These are phyloP conservation scores for Gardenia jasminoides DNA, from an alignment of 257 asterid species.

Conservation along the genomic window DNA sequence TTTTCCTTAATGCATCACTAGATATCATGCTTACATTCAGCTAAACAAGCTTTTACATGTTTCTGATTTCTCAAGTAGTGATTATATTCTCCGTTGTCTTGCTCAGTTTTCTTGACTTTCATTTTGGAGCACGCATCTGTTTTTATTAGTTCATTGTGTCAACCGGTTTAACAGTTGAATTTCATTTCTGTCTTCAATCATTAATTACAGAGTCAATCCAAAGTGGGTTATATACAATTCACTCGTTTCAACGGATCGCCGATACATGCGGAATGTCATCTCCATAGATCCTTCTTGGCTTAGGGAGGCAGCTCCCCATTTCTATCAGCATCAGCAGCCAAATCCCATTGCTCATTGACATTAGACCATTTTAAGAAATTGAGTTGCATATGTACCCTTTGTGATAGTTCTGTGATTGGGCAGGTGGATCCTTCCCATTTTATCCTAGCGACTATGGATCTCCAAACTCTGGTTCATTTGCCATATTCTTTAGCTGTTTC, in stretches of 20 bases:
- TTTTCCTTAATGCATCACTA: too few species aligned
- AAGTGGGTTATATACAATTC: conserved; percentile 88
- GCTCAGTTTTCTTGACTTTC: background rate
- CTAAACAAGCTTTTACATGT: too few species aligned
- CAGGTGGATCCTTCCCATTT: background rate
- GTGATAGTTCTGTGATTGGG: background rate
- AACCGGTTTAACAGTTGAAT: background rate
- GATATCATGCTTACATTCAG: too few species aligned
- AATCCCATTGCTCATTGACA: conserved; percentile 44
- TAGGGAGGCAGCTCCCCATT: conserved; percentile 84
- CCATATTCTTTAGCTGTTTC: too few species aligned
- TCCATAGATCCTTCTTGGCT: conserved; percentile 91
- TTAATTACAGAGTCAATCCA: conserved; percentile 72
- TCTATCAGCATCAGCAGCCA: conserved; percentile 60
- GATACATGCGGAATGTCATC: conserved; percentile 88
- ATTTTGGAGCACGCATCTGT: background rate
- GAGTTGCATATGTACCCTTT: too few species aligned
- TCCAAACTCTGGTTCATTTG: too few species aligned
- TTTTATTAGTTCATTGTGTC: background rate
- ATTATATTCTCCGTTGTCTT: background rate
- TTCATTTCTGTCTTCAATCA: background rate
- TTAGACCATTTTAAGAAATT: too few species aligned
- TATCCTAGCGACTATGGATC: too few species aligned
- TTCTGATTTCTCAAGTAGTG: too few species aligned
- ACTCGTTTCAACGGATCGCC: conserved; percentile 90